phyloP scores from a whole-genome alignment of 2,329 filamentous ascomycete species.

The Periconia sp. region DNA sequence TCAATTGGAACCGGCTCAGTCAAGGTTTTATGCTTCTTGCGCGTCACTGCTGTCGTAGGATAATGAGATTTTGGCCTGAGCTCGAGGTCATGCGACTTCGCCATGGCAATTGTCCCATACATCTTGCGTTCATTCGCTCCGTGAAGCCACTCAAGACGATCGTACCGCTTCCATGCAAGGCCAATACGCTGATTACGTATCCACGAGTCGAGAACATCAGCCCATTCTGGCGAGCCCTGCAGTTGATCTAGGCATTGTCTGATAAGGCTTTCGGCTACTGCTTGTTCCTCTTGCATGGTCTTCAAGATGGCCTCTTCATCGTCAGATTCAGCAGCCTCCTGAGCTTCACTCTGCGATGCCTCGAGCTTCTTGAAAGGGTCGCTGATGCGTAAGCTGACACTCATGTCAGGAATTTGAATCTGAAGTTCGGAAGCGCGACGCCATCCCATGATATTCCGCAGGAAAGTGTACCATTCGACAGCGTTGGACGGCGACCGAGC shows the following conservation, averaged over 20 bases:
- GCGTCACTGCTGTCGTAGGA: slow-evolving; percentile 56
- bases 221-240: slow-evolving; percentile 63
- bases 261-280: slow-evolving; percentile 63
- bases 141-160: slow-evolving; percentile 71
- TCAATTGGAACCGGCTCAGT: slow-evolving; percentile 68
- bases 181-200: slow-evolving; percentile 64
- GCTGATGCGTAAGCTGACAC: slow-evolving; percentile 63
- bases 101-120: slow-evolving; percentile 73
- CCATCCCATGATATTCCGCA: slow-evolving; percentile 66
- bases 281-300: slow-evolving; percentile 59
- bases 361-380: slow-evolving; percentile 65
- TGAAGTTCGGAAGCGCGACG: slow-evolving; percentile 62
- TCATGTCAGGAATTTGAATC: slow-evolving; percentile 68
- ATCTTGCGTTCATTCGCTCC: slow-evolving; percentile 70
- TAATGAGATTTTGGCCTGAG: slow-evolving; percentile 70
- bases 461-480: slow-evolving; percentile 73
- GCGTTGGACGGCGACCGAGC: slow-evolving; percentile 66
- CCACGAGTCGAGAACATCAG: slow-evolving; percentile 65
- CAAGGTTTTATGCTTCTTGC: slow-evolving; percentile 49
- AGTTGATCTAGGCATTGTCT: slow-evolving; percentile 65
- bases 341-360: slow-evolving; percentile 47
- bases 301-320: slow-evolving; percentile 54
- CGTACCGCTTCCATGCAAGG: slow-evolving; percentile 72
- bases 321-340: slow-evolving; percentile 51
- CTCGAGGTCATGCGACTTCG: slow-evolving; percentile 69